These are phyloP conservation scores for Sinapis alba DNA, from an alignment of 441 rosid species.

Conservation along the genomic window DNA sequence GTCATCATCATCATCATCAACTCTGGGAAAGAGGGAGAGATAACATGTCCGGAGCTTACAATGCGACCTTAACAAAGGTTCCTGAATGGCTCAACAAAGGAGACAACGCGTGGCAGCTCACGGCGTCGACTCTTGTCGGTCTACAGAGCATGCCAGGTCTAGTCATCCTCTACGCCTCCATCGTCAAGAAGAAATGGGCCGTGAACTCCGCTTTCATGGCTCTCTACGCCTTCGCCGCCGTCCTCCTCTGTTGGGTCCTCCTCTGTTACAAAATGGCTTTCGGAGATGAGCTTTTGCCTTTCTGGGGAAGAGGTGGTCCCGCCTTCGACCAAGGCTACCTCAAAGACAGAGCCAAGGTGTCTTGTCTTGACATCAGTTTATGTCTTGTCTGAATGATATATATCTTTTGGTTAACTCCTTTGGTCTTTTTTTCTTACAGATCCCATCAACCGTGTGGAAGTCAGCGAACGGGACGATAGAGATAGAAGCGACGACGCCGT, in stretches of 20 bases:
- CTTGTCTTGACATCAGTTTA: neutral
- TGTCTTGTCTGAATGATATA: slow-evolving; percentile 2
- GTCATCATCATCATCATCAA: neutral
- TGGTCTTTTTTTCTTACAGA: slow-evolving; percentile 3
- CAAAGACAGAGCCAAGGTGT: slow-evolving; percentile 41
- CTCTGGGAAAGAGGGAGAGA: slow-evolving; percentile 1
- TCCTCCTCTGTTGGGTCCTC: slow-evolving; percentile 82
- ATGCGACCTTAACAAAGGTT: slow-evolving; percentile 34
- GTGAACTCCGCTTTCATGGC: slow-evolving; percentile 94
- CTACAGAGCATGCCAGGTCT: slow-evolving; percentile 88
- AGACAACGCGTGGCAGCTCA: slow-evolving; percentile 89
- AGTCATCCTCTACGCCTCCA: slow-evolving; percentile 77
- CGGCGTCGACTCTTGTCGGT: slow-evolving; percentile 71
- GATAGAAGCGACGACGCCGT: slow-evolving; percentile 34
- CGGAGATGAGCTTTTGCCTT: slow-evolving; percentile 70
- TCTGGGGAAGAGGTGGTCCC: slow-evolving; percentile 82
- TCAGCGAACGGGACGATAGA: slow-evolving; percentile 25
- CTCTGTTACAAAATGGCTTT: slow-evolving; percentile 76
- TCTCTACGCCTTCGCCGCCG: slow-evolving; percentile 88
- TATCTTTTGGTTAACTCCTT: neutral
- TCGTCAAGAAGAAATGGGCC: slow-evolving; percentile 93
- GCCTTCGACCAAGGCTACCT: slow-evolving; percentile 61
- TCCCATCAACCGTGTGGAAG: slow-evolving; percentile 46
- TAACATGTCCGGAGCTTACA: slow-evolving; percentile 43
- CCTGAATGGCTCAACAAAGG: slow-evolving; percentile 96